Percentiles rank a stretch among this genome's conserved stretches.
Evolutionary conservation across 1,284 basidiomycete genomes (phyloP).

Genomic region (Neotropicomus parvogracilis): DNA sequence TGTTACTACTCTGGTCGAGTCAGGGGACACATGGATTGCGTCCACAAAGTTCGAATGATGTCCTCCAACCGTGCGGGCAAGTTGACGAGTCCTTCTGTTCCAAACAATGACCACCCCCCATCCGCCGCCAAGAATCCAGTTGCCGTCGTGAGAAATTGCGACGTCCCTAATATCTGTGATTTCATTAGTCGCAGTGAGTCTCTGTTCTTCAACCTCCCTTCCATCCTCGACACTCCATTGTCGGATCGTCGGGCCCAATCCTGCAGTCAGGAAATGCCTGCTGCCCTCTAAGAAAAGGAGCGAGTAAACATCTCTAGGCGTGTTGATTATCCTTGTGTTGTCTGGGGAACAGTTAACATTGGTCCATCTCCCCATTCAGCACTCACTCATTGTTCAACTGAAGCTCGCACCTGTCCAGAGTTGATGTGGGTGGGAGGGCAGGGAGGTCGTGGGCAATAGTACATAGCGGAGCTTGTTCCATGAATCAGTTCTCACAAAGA

Average conservation of each 20-base stretch:
- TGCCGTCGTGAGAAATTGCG: neutral
- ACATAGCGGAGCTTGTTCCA: no score
- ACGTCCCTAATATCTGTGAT: neutral
- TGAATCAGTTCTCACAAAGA: no score
- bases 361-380: no score
- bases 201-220: neutral
- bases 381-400: no score
- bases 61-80: neutral
- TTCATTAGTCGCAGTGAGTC: neutral
- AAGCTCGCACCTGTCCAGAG: no score
- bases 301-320: neutral
- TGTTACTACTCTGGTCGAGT: neutral
- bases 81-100: neutral
- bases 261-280: neutral
- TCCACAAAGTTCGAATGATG: neutral
- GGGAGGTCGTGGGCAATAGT: no score
- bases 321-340: neutral
- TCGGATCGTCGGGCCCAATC: neutral
- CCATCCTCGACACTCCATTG: neutral
- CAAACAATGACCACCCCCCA: neutral
- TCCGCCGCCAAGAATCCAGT: neutral
- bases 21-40: neutral
- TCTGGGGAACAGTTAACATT: neutral
- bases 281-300: slow-evolving; percentile 1
- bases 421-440: no score